Conservation (phyloP, 106 monocot species). For the Phalaenopsis equestris region DNA sequence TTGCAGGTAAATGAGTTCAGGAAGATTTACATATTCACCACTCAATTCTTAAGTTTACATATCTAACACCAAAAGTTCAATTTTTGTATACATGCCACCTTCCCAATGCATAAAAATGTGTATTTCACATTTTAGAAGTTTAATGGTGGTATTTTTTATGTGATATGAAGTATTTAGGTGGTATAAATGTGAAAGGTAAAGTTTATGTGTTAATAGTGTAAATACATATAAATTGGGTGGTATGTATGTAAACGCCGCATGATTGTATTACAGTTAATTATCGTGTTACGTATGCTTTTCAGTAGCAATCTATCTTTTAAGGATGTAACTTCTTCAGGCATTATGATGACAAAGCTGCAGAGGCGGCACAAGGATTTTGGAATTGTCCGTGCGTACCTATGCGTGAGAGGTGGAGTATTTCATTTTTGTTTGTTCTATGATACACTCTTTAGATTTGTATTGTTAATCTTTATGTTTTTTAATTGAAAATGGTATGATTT, state of each 20-base stretch:
- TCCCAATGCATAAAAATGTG: no score
- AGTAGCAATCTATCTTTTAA: neutral
- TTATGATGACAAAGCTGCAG: slow-evolving; percentile 98
- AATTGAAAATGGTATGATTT: neutral
- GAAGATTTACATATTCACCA: no score
- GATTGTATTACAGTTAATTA: neutral
- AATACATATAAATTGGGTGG: no score
- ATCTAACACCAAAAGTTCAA: no score
- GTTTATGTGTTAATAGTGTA: no score
- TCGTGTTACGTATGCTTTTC: neutral
- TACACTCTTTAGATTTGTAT: neutral
- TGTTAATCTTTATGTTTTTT: neutral
- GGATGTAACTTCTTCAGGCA: slow-evolving; percentile 48
- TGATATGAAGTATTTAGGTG: no score
- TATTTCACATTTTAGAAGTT: no score
- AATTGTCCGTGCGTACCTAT: slow-evolving; percentile 99
- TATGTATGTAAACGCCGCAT: no score
- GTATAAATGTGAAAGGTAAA: no score
- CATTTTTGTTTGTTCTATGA: slow-evolving; percentile 1
- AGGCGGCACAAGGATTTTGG: slow-evolving; percentile 95
- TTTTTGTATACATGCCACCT: no score
- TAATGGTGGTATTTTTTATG: no score
- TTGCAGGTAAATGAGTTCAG: slow-evolving; percentile 58
- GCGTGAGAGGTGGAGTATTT: slow-evolving; percentile 74
- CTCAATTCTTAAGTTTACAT: no score